Base-by-base conservation (phyloP, 176 grass and related monocot species). In the Triticum monococcum region DNA sequence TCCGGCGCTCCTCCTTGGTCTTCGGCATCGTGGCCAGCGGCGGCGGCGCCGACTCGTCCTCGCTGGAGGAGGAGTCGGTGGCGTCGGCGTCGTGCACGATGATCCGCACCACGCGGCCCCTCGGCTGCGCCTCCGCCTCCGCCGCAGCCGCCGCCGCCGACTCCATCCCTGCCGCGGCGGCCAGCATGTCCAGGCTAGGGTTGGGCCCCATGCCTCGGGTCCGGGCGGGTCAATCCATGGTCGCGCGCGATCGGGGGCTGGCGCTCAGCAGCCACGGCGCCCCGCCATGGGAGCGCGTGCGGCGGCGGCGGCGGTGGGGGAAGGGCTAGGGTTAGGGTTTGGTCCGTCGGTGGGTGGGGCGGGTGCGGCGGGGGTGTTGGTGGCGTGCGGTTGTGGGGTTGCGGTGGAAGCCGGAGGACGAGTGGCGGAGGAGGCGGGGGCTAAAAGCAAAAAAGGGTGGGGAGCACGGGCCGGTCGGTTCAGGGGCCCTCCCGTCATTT, bases 31-130 rank as follows among this genome's bases (percentile, higher is more conserved):
- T 1, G 3, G 13, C 9, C 70, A 14, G 30, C 8, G 59, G 61
- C 3, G 31, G 66, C 62, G 20, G 63, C 3, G 73, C 14, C 4
- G 73, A 48, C 32, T 94, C 95, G 36, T 95, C 95, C 41, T 98
- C 95, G 75, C 93, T 93, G n/a, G 95, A 98, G 9, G 95, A 98
- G 23, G 95, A 98, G 71, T 98, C 93, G 5, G 95, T 98, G 25
- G 95, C 95, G 11, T 95, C 95, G 28, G 69, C 93, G 69, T 98
- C 95, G 65, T 72, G 82, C 35, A 98, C 91, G 63, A 88, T 61
- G 68, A 98, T 91, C 61, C 95, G 89, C 78, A 98, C 81, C 23
- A 91, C 86, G 52, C 85, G 89, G 9, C 52, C 56, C 60, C 85
- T 50, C 22, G 35, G 57, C 2, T 41, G 57, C 68, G 38, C 12